Base-by-base conservation (phyloP, 768 basidiomycete genomes). In the Pleurotus ostreatus region DNA sequence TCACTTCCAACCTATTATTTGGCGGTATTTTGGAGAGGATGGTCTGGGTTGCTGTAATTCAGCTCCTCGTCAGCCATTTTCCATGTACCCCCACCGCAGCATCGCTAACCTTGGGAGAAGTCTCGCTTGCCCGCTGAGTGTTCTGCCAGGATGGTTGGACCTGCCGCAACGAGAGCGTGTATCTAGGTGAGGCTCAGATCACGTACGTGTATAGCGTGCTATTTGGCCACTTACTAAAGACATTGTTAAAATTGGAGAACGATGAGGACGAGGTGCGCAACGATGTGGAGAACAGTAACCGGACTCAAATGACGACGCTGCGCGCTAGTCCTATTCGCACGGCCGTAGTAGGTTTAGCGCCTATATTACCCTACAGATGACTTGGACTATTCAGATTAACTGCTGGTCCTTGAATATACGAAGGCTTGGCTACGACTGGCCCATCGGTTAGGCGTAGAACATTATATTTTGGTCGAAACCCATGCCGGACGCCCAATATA, bases 1-100 rank as follows among this genome's bases (percentile, higher is more conserved):
- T 72, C 72, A 45, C 9, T 8, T 73, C 68, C 61, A 78, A 84
- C 71, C 80, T 83, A 67, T 89, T 84, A 66, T 93, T 93, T 3
- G 92, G 94, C 1, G 96, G 94, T 66, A 99, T 98, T 78, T 95
- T 96, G 46, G 87, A 88, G 38, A 99, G 77, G 61, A 98, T 97
- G 1, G 88, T 92, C 64, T 92, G 84, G 1, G 87, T 89, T 15
- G 92, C 92, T 92, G 62, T 15, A 52, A 15, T 52, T 20, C 2
- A 47, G 16, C 41, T 11, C 41, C 26, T n/a, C 7, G 13, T 30
- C 15, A 34, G 48, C 25, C 13, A 47, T 30, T 20, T 15, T 3
- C 20, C 5, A 20, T 15, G n/a, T 1, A 8, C n/a, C 26, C 16
- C 48, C 9, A 30, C 5, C 20, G 5, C 16, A 30, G 25, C 20